A percentile compares a stretch with the other conserved stretches of the same genome.
Conservation (phyloP, 768 basidiomycete genomes). For the Tulasnella sp. region DNA sequence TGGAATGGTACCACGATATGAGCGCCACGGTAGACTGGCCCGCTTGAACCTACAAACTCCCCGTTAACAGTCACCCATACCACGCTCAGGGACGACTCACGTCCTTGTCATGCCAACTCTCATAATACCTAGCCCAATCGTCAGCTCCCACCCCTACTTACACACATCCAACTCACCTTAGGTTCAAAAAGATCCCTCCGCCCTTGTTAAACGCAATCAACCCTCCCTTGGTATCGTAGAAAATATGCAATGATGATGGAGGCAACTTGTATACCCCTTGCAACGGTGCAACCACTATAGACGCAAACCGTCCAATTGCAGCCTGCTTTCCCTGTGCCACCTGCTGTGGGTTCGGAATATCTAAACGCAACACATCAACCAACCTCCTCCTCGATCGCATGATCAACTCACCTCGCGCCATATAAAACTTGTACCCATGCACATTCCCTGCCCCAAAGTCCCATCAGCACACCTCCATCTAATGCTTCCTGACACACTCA, state of each 20-base stretch:
- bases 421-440: constrained; percentile 24
- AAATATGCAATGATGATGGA: constrained; percentile 64
- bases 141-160: not conserved
- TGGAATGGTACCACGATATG: constrained; percentile 83
- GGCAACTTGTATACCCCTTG: constrained; percentile 63
- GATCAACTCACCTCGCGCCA: constrained; percentile 38
- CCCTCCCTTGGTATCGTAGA: constrained; percentile 67
- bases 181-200: constrained; percentile 78
- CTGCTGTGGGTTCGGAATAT: constrained; percentile 38
- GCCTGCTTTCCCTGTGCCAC: constrained; percentile 42
- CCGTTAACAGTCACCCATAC: not conserved
- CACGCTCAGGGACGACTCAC: constrained; percentile 11
- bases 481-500: constrained; percentile 22
- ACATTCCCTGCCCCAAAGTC: not conserved
- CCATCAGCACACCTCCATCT: not conserved
- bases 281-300: constrained; percentile 48
- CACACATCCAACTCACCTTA: constrained; percentile 24
- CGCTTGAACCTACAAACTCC: constrained; percentile 35
- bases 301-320: constrained; percentile 56
- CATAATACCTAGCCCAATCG: constrained; percentile 42
- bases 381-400: not conserved
- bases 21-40: constrained; percentile 50
- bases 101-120: constrained; percentile 68
- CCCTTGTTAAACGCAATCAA: constrained; percentile 89
- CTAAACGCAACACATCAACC: constrained; percentile 28